Percentiles rank a stretch among this genome's conserved stretches.
Evolutionary conservation across 345 rosid species (phyloP).

Genomic region (Orychophragmus violaceus): DNA sequence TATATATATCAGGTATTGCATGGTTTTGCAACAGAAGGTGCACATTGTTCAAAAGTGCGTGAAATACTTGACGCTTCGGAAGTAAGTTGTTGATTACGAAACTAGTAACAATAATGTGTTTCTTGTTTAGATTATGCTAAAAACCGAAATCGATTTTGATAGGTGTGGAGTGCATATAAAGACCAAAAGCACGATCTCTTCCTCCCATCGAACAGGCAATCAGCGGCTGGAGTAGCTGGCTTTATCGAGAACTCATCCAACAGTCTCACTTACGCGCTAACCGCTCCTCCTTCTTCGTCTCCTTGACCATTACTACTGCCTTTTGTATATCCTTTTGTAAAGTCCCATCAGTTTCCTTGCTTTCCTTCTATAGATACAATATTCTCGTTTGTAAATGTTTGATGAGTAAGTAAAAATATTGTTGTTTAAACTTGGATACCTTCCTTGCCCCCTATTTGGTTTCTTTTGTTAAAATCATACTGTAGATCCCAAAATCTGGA

Average conservation of each 20-base stretch:
- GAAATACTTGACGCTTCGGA: slow-evolving; percentile 85
- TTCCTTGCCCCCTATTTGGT: background rate
- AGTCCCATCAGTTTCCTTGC: slow-evolving; percentile 5
- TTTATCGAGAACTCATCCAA: slow-evolving; percentile 82
- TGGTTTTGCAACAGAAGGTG: slow-evolving; percentile 96
- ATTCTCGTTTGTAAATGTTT: slow-evolving; percentile 29
- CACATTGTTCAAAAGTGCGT: slow-evolving; percentile 81
- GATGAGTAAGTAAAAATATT: slow-evolving; percentile 6
- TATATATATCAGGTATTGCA: slow-evolving; percentile 63
- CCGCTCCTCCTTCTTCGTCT: slow-evolving; percentile 51
- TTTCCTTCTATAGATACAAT: slow-evolving; percentile 13
- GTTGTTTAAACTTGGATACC: background rate
- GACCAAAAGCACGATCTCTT: slow-evolving; percentile 98
- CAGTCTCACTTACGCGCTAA: slow-evolving; percentile 70
- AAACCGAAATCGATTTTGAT: too few relatives aligned
- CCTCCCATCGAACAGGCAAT: slow-evolving; percentile 90
- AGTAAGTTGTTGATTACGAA: slow-evolving; percentile 44
- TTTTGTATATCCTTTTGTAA: slow-evolving; percentile 25
- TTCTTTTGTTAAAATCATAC: background rate
- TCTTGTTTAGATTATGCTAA: too few relatives aligned
- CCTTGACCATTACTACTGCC: slow-evolving; percentile 4
- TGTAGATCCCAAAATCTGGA: background rate
- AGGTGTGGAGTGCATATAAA: slow-evolving; percentile 97
- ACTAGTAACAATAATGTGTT: too few relatives aligned
- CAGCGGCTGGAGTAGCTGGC: slow-evolving; percentile 97